Conservation (phyloP, 176 grass and related monocot genomes). For the Zea mays region DNA sequence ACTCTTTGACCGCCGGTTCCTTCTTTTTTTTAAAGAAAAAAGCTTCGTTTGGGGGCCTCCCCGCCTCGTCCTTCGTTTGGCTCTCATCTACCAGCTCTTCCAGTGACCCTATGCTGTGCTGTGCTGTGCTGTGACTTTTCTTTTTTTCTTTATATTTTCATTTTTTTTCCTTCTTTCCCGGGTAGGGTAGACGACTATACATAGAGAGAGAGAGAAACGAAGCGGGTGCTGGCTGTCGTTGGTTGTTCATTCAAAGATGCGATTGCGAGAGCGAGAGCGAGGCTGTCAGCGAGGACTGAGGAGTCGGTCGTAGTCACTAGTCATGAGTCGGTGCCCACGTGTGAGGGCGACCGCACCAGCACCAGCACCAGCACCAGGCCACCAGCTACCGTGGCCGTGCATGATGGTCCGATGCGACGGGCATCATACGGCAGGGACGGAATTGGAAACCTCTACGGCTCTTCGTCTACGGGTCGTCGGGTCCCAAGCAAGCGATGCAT, state of each 20-base stretch:
- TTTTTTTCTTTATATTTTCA: background rate
- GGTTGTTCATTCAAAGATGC: slow-evolving; percentile 36
- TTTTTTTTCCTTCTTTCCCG: too few relatives aligned
- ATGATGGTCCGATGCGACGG: too few relatives aligned
- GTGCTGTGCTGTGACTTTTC: slow-evolving; percentile 1
- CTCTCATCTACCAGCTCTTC: background rate
- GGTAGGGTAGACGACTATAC: too few relatives aligned
- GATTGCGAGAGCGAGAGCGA: background rate
- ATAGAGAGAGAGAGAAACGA: background rate
- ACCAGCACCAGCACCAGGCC: too few relatives aligned
- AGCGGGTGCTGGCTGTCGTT: background rate
- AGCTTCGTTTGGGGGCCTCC: background rate
- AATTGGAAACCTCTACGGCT: background rate
- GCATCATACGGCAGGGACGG: background rate
- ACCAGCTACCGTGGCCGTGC: background rate
- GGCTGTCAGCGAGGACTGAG: slow-evolving; percentile 21
- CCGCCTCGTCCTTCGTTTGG: background rate
- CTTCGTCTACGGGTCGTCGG: too few relatives aligned
- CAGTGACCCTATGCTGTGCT: background rate
- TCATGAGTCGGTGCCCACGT: slow-evolving; percentile 20
- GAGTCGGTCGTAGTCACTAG: background rate
- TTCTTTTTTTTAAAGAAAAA: background rate
- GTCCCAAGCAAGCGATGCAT: too few relatives aligned
- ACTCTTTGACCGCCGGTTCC: slow-evolving; percentile 70
- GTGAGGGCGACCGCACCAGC: slow-evolving; percentile 14